phyloP scores from a whole-genome alignment of 1,284 basidiomycete genomes.

The Ganoderma lucidum region DNA sequence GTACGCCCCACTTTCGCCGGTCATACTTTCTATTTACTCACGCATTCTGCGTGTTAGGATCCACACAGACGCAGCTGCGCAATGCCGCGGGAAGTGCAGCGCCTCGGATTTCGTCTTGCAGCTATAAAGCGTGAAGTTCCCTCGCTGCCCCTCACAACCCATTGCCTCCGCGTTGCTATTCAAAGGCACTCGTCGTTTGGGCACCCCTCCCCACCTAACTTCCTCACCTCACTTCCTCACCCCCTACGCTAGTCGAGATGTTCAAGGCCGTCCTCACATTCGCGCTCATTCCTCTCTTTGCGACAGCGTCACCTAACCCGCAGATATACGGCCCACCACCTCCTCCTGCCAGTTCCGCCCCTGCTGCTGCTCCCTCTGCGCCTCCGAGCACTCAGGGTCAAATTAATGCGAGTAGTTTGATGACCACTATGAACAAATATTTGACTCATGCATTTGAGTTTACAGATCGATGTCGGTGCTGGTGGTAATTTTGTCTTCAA shows the following conservation, averaged over 20 bases:
- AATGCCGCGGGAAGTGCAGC: constrained; percentile 23
- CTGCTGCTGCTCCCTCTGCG: constrained; percentile 49
- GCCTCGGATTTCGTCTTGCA: constrained; percentile 3
- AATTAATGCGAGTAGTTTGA: constrained; percentile 49
- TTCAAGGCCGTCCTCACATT: constrained; percentile 33
- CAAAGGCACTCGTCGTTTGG: constrained; percentile 21
- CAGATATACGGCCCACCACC: constrained; percentile 46
- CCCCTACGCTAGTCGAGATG: constrained; percentile 29
- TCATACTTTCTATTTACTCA: constrained; percentile 26
- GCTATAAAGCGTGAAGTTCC: constrained; percentile 32
- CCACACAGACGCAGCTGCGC: constrained; percentile 31
- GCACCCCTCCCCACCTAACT: constrained; percentile 8
- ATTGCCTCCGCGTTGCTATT: constrained; percentile 29
- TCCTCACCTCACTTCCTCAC: constrained; percentile 2
- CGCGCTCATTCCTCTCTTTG: constrained; percentile 46
- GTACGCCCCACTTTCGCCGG: constrained; percentile 22
- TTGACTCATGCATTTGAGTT: neutral
- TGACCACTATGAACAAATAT: neutral
- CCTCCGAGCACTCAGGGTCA: constrained; percentile 50
- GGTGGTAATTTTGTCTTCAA: constrained; percentile 51
- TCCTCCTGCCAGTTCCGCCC: constrained; percentile 35
- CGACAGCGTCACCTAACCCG: constrained; percentile 40
- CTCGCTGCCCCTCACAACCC: constrained; percentile 27
- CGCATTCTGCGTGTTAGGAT: constrained; percentile 22
- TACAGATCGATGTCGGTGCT: constrained; percentile 55